These are phyloP conservation scores for Dacryopinax spathularia DNA, from an alignment of 768 basidiomycete species.

Conservation along the genomic window DNA sequence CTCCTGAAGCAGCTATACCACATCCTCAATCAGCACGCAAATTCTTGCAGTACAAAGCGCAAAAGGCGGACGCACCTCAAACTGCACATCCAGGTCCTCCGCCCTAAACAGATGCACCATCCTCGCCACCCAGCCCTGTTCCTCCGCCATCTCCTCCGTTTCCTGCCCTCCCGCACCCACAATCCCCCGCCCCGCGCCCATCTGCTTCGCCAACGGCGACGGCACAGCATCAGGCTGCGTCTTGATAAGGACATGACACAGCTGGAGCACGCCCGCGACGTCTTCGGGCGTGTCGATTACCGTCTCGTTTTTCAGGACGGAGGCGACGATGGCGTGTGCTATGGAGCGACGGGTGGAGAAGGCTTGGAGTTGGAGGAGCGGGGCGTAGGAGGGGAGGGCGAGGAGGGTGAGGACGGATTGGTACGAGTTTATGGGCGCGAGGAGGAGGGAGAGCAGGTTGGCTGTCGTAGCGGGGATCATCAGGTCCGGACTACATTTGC, in stretches of 20 bases:
- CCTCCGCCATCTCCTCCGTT: constrained; percentile 86
- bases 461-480: constrained; percentile 74
- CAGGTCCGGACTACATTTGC: constrained; percentile 70
- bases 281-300: constrained; percentile 87
- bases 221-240: constrained; percentile 36
- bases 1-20: constrained; percentile 70
- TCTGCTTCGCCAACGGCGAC: constrained; percentile 30
- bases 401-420: constrained; percentile 94
- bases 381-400: constrained; percentile 78
- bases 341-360: constrained; percentile 84
- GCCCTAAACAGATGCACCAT: constrained; percentile 94
- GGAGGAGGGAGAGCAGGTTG: constrained; percentile 81
- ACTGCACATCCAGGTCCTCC: constrained; percentile 76
- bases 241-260: constrained; percentile 83
- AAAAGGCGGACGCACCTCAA: constrained; percentile 47
- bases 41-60: background rate
- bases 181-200: constrained; percentile 26
- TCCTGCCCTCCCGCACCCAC: constrained; percentile 21
- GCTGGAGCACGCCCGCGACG: constrained; percentile 80
- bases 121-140: constrained; percentile 96
- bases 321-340: constrained; percentile 86
- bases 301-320: constrained; percentile 92
- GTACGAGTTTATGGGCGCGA: constrained; percentile 92
- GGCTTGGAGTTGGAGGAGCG: constrained; percentile 70
- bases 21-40: background rate